phyloP scores from a whole-genome alignment of 495 filamentous ascomycete species.

The Recurvomyces mirabilis region DNA sequence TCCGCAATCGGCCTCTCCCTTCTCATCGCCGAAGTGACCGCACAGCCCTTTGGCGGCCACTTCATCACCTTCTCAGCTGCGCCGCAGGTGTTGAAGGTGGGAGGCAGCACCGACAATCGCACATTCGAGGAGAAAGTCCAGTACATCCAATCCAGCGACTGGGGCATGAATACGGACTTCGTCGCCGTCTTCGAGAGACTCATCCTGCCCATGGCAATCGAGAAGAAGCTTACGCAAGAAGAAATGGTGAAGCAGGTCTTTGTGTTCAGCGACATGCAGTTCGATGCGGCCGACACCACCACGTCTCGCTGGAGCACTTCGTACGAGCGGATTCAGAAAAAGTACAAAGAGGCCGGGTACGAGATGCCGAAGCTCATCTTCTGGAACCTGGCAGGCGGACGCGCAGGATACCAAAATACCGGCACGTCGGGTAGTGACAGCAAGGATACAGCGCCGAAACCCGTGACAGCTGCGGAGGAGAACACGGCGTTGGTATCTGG shows the following conservation, averaged over 20 bases:
- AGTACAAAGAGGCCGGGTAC: conserved; percentile 34
- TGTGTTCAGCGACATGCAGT: conserved; percentile 41
- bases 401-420: conserved; percentile 22
- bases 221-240: conserved; percentile 30
- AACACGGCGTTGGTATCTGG: conserved; percentile 36
- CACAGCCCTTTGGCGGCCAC: conserved; percentile 35
- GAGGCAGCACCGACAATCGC: conserved; percentile 22
- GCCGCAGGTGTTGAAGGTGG: conserved; percentile 27
- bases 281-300: conserved; percentile 26
- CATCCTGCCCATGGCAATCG: conserved; percentile 36
- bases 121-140: conserved; percentile 28
- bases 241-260: conserved; percentile 42
- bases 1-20: conserved; percentile 38
- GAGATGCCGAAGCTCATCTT: conserved; percentile 39
- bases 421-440: neutral
- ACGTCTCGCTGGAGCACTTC: conserved; percentile 24
- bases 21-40: conserved; percentile 35
- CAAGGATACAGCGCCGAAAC: conserved; percentile 31
- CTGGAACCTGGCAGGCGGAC: conserved; percentile 38
- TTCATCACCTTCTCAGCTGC: conserved; percentile 36
- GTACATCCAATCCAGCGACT: conserved; percentile 18
- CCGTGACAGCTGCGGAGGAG: conserved; percentile 27
- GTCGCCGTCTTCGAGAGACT: conserved; percentile 35
- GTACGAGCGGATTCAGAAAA: conserved; percentile 33
- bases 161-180: conserved; percentile 36